phyloP scores from a whole-genome alignment of 306 rosid species.

The Gastrolobium villosum region DNA sequence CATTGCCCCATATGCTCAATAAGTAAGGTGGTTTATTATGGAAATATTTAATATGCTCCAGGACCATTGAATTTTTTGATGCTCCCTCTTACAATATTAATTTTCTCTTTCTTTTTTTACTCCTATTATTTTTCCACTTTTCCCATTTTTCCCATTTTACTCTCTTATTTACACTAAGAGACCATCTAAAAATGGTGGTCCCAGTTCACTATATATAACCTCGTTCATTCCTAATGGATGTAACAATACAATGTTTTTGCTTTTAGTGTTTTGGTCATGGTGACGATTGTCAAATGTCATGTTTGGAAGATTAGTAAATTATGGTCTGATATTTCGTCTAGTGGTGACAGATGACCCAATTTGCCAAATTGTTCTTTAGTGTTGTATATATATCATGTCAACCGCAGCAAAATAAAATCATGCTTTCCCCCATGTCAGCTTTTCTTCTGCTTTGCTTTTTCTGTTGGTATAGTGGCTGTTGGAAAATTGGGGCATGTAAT shows the following conservation, averaged over 20 bases:
- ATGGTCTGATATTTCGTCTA: slow-evolving; percentile 12
- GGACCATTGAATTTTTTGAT: no score
- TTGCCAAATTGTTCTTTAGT: slow-evolving; percentile 22
- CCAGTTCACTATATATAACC: no score
- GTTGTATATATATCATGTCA: not conserved
- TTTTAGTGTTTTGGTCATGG: slow-evolving; percentile 31
- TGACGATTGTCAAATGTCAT: slow-evolving; percentile 19
- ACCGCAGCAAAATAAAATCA: slow-evolving; percentile 7
- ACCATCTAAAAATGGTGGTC: no score
- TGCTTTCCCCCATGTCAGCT: not conserved
- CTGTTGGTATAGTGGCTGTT: slow-evolving; percentile 37
- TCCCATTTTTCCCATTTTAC: no score
- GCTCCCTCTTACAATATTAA: no score
- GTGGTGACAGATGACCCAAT: slow-evolving; percentile 30
- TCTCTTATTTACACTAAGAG: no score
- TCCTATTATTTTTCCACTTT: no score
- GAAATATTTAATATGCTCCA: no score
- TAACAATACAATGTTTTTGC: slow-evolving; percentile 1
- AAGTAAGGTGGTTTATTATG: slow-evolving; percentile 27
- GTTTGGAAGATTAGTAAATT: slow-evolving; percentile 21
- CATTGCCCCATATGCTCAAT: not conserved
- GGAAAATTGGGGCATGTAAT: slow-evolving; percentile 27
- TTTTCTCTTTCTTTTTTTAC: no score
- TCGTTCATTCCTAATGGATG: slow-evolving; percentile 13
- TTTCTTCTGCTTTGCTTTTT: slow-evolving; percentile 23